Evolutionary conservation across 768 basidiomycete genomes (phyloP), one percentile per base, ranked within the genome.

Genomic region (Glaciozyma martinii): DNA sequence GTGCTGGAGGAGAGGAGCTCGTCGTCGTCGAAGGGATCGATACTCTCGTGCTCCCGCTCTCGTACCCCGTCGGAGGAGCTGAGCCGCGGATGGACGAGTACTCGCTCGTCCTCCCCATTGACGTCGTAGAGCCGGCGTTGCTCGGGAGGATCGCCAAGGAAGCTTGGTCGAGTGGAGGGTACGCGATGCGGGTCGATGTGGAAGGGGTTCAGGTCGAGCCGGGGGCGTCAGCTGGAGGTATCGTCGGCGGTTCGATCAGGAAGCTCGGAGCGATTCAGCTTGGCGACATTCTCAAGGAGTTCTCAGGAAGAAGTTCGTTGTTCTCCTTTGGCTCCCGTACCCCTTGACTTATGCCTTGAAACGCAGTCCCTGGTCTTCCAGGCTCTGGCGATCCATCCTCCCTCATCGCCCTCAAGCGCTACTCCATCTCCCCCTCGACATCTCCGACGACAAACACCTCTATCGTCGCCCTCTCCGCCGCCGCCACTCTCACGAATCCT

Each of bases 341-440:
- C 43, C 32, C 5, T 56, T 13, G 1, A 33, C 27, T n/a, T 0
- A 3, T 12, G 21, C 53, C 53, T 6, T 42, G 23, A 40, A 6
- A 9, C 33, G 23, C 56, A 70, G 68, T 70, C 1, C 68, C 68
- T 25, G 55, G 60, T 19, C 25, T 70, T 4, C 68, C 68, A 0
- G 42, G n/a, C 1, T 18, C 62, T 0, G 4, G 46, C 47, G 68
- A 70, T 52, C 68, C 68, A 2, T 58, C 57, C 40, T 52, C 59
- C 2, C 32, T 64, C 27, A 37, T 70, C 52, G 23, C 32, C 53
- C 57, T 66, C 60, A 37, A 63, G 27, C 59, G 52, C 5, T 70
- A 61, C 50, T 33, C 37, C 21, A 62, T 61, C 52, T 61, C 56
- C 40, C n/a, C 62, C n/a, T 61, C 61, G 0, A 54, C 65, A 10